Evolutionary conservation across 805 yeast species (phyloP).

Genomic region (Kluyveromyces siamensis): DNA sequence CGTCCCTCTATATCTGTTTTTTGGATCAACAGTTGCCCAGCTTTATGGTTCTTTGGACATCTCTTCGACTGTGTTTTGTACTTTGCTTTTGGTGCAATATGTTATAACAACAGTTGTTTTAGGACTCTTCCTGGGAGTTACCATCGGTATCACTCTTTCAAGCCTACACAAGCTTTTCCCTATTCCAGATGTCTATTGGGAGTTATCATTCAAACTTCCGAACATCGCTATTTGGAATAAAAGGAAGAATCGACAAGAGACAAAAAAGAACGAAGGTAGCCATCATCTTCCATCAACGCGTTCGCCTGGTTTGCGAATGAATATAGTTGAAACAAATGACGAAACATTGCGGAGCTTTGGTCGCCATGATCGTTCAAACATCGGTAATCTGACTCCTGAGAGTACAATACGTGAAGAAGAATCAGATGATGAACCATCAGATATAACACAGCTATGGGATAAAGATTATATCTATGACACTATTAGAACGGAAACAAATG

Average conservation of each 20-base stretch:
- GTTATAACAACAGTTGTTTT: constrained; percentile 14
- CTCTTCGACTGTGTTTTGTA: constrained; percentile 9
- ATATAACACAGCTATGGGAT: background rate
- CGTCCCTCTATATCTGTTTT: constrained; percentile 16
- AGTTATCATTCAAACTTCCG: background rate
- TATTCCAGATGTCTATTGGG: constrained; percentile 16
- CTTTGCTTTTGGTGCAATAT: constrained; percentile 17
- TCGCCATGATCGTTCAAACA: background rate
- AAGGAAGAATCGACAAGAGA: background rate
- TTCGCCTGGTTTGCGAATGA: background rate
- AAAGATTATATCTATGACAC: background rate
- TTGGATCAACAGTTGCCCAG: constrained; percentile 17
- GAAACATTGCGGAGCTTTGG: background rate
- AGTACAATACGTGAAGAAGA: background rate
- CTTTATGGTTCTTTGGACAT: constrained; percentile 9
- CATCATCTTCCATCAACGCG: background rate
- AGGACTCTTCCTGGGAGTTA: constrained; percentile 14
- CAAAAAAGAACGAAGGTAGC: background rate
- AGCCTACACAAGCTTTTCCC: constrained; percentile 13
- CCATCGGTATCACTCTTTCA: constrained; percentile 14
- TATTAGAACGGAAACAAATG: constrained; percentile 1
- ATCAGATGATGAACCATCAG: background rate
- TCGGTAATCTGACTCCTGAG: background rate
- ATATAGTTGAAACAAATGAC: background rate
- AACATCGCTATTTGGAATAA: background rate